Evolutionary conservation across 192 early-diverging fungal genomes (phyloP), one percentile per base, ranked within the genome.

Genomic region (Backusella mclennaniae): DNA sequence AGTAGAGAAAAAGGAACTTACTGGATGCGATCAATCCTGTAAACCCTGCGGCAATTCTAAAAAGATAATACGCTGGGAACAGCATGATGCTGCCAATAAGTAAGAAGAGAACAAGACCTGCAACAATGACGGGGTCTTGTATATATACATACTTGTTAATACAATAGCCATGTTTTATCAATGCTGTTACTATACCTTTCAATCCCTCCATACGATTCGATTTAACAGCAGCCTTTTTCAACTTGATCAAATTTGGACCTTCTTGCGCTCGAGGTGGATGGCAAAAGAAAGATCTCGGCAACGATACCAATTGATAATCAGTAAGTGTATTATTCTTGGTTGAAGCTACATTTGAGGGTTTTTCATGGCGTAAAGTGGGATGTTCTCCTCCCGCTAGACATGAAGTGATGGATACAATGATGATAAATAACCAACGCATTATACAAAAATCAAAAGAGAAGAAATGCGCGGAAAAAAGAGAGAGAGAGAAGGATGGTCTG

Each of bases 11-110:
- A 14, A 31, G 7, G 6, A 31, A 66, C 67, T 35, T 79, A 78
- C 79, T 35, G 12, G 46, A 49, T 49, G 46, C 17, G 19, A 78
- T 78, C 63, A 80, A 74, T 19, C 86, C 84, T 38, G 21, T 70
- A 35, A 87, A 56, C 29, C 71, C 76, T 17, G 84, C 39, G 49
- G 85, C 69, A 6, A 81, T 39, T 31, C 79, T 83, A 80, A 88
- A 88, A 39, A 86, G 56, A 21, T 67, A 53, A 73, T 78, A 79
- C 8, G 82, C 86, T 39, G 81, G 63, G 59, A 87, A 80, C 23
- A 71, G 35, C 6, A 73, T 46, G 41, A 44, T 44, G 11, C 73
- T n/a, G 6, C 77, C 77, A 9, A 71, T 41, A 33, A 42, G 15
- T 4, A 73, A 23, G 17, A 72, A 39, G 0, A 73, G n/a, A 41